These are phyloP conservation scores for Cyberlindnera sargentensis DNA, from an alignment of 805 yeast genomes.

Conservation along the genomic window DNA sequence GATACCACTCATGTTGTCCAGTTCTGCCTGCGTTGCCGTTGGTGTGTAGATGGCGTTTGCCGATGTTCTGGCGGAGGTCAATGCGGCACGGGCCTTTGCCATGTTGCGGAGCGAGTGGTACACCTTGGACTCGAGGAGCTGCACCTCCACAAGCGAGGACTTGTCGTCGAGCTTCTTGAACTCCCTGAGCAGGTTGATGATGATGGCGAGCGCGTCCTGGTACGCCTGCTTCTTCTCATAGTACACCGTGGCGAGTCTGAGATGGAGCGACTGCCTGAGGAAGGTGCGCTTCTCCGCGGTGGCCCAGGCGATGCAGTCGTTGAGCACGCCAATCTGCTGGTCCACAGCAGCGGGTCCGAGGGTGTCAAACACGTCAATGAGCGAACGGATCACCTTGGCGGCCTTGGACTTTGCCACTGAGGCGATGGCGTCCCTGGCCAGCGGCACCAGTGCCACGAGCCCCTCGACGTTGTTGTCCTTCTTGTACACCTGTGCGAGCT, in stretches of 20 bases:
- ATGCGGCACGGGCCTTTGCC: slow-evolving; percentile 85
- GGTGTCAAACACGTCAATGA: slow-evolving; percentile 71
- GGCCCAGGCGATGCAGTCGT: slow-evolving; percentile 86
- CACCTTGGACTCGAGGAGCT: slow-evolving; percentile 81
- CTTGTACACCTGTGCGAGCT: slow-evolving; percentile 68
- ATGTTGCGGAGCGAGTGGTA: slow-evolving; percentile 88
- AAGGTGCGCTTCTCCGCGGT: slow-evolving; percentile 75
- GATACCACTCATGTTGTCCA: slow-evolving; percentile 92
- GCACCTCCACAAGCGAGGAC: slow-evolving; percentile 91
- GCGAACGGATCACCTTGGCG: slow-evolving; percentile 77
- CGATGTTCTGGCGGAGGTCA: slow-evolving; percentile 92
- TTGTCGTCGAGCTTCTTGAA: slow-evolving; percentile 94
- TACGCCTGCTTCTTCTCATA: slow-evolving; percentile 55
- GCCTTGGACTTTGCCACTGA: slow-evolving; percentile 89
- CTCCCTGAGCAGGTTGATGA: slow-evolving; percentile 67
- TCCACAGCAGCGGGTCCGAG: slow-evolving; percentile 59
- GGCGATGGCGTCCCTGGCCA: slow-evolving; percentile 65
- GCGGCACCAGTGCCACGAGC: slow-evolving; percentile 54
- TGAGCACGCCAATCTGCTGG: slow-evolving; percentile 64
- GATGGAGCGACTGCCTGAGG: slow-evolving; percentile 79
- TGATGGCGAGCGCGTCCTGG: slow-evolving; percentile 65
- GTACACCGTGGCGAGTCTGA: slow-evolving; percentile 72
- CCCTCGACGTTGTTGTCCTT: slow-evolving; percentile 38
- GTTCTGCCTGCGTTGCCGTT: slow-evolving; percentile 86
- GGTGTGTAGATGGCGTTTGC: slow-evolving; percentile 98